Evolutionary conservation across 805 yeast genomes (phyloP), one percentile per base, ranked within the genome.

Genomic region (Starmerella stigmatis): DNA sequence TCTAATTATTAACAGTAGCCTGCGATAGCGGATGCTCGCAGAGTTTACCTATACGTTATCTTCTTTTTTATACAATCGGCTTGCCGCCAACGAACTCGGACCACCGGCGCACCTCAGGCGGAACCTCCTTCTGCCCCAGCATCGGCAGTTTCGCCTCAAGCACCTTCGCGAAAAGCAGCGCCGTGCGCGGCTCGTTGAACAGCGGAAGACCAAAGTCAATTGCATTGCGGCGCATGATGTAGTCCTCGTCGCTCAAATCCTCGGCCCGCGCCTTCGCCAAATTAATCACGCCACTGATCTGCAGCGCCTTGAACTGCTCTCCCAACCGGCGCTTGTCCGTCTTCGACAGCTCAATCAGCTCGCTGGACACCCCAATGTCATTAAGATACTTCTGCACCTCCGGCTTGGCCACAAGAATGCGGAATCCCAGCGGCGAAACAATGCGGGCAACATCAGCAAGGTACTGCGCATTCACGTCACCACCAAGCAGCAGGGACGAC

Each of bases 171-270:
- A 92, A 92, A 57, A 92, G 68, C 57, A 79, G 62, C 2, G 96
- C 81, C 19, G 98, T 94, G 63, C 86, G 79, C 53, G 97, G 96
- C 70, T 92, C 99, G 63, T 89, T 92, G 72, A 92, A 89, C 62
- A 92, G 72, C 34, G 98, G 96, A 60, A 89, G 81, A 49, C 84
- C 97, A 64, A 92, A 92, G 65, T 92, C 99, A 68, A 92, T 94
- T 39, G 99, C 97, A 64, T 92, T 92, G 72, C 99, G 81, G 73
- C 99, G 81, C 98, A 92, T 92, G 47, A 89, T 80, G 65, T 92
- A 92, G 67, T 92, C 96, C 65, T 82, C 81, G 61, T 92, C 96
- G 53, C 76, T 65, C 53, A 85, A 72, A 53, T 74, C 69, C 59
- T 84, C 94, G 35, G 97, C 99, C 63, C 96, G 78, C 34, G 84